Evolutionary conservation across 2,329 filamentous ascomycete genomes (phyloP).

Genomic region (Ophiosphaerella korrae): DNA sequence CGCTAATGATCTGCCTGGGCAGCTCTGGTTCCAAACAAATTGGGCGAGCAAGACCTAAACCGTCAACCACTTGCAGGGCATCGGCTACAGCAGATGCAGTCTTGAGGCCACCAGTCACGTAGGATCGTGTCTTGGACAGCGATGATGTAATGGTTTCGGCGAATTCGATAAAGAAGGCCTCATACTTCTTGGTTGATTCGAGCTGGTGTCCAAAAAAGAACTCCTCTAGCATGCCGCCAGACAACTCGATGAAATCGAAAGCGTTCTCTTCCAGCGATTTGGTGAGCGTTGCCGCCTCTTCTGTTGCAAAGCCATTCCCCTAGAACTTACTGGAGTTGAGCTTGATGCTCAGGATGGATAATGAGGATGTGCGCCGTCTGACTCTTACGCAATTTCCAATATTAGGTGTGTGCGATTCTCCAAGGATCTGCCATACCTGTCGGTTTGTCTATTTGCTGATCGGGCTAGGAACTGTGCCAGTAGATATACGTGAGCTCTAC

Average conservation of each 20-base stretch:
- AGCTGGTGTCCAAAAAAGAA: conserved; percentile 58
- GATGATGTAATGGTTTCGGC: conserved; percentile 59
- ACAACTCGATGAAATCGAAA: conserved; percentile 65
- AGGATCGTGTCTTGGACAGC: conserved; percentile 62
- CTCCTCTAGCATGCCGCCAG: conserved; percentile 64
- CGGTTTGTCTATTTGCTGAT: conserved; percentile 50
- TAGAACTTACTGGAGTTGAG: conserved; percentile 64
- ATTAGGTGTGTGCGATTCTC: conserved; percentile 51
- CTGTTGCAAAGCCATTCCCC: conserved; percentile 56
- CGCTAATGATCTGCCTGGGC: conserved; percentile 52
- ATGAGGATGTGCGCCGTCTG: conserved; percentile 40
- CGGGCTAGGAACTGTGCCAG: conserved; percentile 53
- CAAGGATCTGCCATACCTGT: conserved; percentile 52
- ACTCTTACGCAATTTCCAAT: conserved; percentile 48
- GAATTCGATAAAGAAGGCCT: conserved; percentile 66
- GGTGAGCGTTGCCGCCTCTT: conserved; percentile 58
- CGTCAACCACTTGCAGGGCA: conserved; percentile 63
- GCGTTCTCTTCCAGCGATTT: conserved; percentile 54
- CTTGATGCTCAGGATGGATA: conserved; percentile 61
- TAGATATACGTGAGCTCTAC: conserved; percentile 54
- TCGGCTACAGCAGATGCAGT: conserved; percentile 62
- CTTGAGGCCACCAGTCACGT: conserved; percentile 64
- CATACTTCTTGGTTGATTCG: conserved; percentile 61
- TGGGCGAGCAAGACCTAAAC: conserved; percentile 63
- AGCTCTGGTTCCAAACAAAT: conserved; percentile 58